Evolutionary conservation across 2,329 filamentous ascomycete genomes (phyloP), one percentile per base, ranked within the genome.

Genomic region (Penicillium carneum): DNA sequence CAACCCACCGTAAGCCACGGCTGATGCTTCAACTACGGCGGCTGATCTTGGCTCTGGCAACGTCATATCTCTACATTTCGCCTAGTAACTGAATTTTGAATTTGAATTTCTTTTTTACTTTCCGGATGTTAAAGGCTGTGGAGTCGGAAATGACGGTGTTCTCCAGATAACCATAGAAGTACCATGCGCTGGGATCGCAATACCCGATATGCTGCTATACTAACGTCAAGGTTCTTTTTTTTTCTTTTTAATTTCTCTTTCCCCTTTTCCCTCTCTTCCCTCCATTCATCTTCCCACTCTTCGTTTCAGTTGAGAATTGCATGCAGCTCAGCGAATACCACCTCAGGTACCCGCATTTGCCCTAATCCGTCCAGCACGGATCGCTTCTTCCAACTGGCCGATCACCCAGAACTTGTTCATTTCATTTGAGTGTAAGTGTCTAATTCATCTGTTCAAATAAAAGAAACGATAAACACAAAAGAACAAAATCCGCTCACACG

Each of bases 51-150:
- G 31, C 34, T 38, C 45, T 12, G 41, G 34, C 55, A 62, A 67
- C 63, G 64, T 69, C 67, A 69, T 67, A 58, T 46, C 34, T n/a
- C 43, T 41, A 31, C 29, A 20, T 47, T 23, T 45, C 26, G 23
- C 9, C n/a, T 46, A 9, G 26, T 43, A 56, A 43, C 11, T 14
- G n/a, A 39, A 26, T 26, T 26, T 26, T 20, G 55, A 64, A 7
- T 57, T 53, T 45, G 51, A 26, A 42, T 61, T 66, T 62, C 62
- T 4, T 29, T 2, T 4, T 8, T 8, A 45, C 16, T 46, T 33
- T 56, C 43, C 26, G 33, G 26, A 31, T 45, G 36, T 39, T 12
- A 20, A 29, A 34, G 31, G 14, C 23, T 29, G 33, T 43, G 26
- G 39, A 23, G 36, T n/a, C 29, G 56, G n/a, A 41, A 51, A 63